phyloP scores from a whole-genome alignment of 2,329 filamentous ascomycete species.

The Shiraia bambusicola region DNA sequence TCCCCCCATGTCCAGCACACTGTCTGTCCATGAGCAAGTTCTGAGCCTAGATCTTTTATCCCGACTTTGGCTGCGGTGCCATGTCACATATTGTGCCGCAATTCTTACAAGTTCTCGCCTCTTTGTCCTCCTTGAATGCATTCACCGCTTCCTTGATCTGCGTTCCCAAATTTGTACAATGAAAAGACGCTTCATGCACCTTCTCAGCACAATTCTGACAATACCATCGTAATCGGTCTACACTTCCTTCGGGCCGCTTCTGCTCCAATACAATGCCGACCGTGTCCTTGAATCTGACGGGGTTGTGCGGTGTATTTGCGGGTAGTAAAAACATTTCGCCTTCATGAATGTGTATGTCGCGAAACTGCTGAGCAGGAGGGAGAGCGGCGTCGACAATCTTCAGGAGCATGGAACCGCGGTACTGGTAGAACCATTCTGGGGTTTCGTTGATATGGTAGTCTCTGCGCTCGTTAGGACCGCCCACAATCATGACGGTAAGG shows the following conservation, averaged over 20 bases:
- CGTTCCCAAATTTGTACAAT: conserved; percentile 85
- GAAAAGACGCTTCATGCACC: conserved; percentile 84
- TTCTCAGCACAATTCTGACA: conserved; percentile 69
- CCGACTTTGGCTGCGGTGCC: conserved; percentile 53
- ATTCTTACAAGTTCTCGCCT: conserved; percentile 70
- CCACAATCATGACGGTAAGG: conserved; percentile 89
- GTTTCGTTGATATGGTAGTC: conserved; percentile 99
- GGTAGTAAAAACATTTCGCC: conserved; percentile 93
- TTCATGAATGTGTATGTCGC: conserved; percentile 86
- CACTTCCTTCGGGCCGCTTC: conserved; percentile 65
- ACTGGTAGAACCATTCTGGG: conserved; percentile 97
- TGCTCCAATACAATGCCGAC: conserved; percentile 95
- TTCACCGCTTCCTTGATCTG: conserved; percentile 94
- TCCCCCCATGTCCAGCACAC: too few relatives aligned
- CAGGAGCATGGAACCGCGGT: conserved; percentile 89
- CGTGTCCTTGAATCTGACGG: conserved; percentile 87
- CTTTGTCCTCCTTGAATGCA: conserved; percentile 69
- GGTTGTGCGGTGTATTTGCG: conserved; percentile 93
- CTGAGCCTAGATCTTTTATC: conserved; percentile 5
- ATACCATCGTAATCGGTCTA: conserved; percentile 90
- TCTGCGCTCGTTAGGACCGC: conserved; percentile 91
- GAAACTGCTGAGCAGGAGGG: conserved; percentile 57
- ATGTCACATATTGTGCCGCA: conserved; percentile 78
- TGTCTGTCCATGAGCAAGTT: conserved; percentile 9
- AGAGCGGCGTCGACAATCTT: conserved; percentile 71